phyloP scores from a whole-genome alignment of 768 basidiomycete genomes.

The Trametes cingulata region DNA sequence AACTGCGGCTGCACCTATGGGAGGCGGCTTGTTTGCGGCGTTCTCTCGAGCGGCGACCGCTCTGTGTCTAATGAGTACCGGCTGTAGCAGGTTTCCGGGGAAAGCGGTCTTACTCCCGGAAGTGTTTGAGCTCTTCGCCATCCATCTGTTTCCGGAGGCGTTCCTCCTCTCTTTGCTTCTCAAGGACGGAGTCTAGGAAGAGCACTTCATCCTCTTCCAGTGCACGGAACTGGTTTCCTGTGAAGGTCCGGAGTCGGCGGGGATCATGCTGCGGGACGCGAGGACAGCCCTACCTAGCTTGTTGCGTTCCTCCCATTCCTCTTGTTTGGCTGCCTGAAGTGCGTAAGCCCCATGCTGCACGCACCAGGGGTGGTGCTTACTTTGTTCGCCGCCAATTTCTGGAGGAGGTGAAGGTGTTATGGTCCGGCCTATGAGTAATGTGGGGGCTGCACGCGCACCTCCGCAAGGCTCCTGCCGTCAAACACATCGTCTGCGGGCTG shows the following conservation, averaged over 20 bases:
- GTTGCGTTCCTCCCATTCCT: slow-evolving; percentile 91
- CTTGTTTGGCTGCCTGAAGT: slow-evolving; percentile 79
- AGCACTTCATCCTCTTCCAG: slow-evolving; percentile 89
- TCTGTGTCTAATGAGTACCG: slow-evolving; percentile 33
- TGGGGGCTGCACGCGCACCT: slow-evolving; percentile 53
- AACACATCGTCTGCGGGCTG: slow-evolving; percentile 74
- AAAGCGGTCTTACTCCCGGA: slow-evolving; percentile 61
- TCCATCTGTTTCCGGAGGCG: slow-evolving; percentile 71
- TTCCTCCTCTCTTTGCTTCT: slow-evolving; percentile 76
- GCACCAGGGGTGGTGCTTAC: slow-evolving; percentile 41
- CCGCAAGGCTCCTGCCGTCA: slow-evolving; percentile 85
- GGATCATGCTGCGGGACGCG: not conserved
- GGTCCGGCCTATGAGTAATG: slow-evolving; percentile 15
- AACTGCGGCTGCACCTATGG: slow-evolving; percentile 32
- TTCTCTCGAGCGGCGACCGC: slow-evolving; percentile 71
- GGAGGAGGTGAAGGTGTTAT: slow-evolving; percentile 18
- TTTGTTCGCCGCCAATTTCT: slow-evolving; percentile 92
- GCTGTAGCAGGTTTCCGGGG: not conserved
- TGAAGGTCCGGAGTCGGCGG: not conserved
- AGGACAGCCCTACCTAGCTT: slow-evolving; percentile 52
- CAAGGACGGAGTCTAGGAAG: slow-evolving; percentile 81
- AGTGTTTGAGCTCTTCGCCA: slow-evolving; percentile 75
- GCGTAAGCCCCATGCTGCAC: slow-evolving; percentile 24
- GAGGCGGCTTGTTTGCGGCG: slow-evolving; percentile 38
- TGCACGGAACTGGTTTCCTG: slow-evolving; percentile 87